A percentile compares a stretch with the other conserved stretches of the same genome.
These are phyloP conservation scores for Closterium sp. DNA, from an alignment of 139 green algal genomes.

Conservation along the genomic window DNA sequence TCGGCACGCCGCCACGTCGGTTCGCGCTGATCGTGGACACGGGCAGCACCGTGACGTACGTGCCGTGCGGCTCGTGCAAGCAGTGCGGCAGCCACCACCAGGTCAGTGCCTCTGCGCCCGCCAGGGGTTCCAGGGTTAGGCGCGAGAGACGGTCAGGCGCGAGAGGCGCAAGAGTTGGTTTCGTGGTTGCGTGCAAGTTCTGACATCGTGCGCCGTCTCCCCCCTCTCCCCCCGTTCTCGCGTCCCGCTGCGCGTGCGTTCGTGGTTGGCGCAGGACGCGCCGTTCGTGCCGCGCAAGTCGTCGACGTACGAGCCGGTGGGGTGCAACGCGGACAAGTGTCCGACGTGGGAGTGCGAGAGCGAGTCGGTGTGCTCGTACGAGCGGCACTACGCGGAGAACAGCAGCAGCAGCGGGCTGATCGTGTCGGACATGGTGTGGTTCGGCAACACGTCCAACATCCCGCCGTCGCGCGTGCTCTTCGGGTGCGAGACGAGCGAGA, in stretches of 20 bases:
- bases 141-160: no score
- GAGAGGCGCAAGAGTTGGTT: neutral
- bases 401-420: slow-evolving; percentile 45
- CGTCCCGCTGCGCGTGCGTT: neutral
- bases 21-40: slow-evolving; percentile 96
- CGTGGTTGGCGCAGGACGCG: slow-evolving; percentile 7
- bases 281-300: slow-evolving; percentile 17
- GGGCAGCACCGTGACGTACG: slow-evolving; percentile 89
- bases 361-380: slow-evolving; percentile 71
- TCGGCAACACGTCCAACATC: slow-evolving; percentile 24
- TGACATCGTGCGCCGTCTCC: neutral
- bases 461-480: slow-evolving; percentile 56
- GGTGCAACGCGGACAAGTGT: slow-evolving; percentile 11
- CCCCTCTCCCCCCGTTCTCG: neutral
- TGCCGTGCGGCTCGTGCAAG: slow-evolving; percentile 79
- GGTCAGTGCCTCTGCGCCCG: slow-evolving; percentile 1
- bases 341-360: slow-evolving; percentile 5
- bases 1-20: slow-evolving; percentile 75
- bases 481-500: slow-evolving; percentile 84
- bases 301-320: slow-evolving; percentile 27
- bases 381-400: slow-evolving; percentile 72
- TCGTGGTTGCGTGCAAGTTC: neutral
- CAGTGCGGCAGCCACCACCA: slow-evolving; percentile 47
- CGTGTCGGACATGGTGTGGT: slow-evolving; percentile 43
- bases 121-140: no score